phyloP scores from a whole-genome alignment of 495 filamentous ascomycete species.

The Terfezia claveryi region DNA sequence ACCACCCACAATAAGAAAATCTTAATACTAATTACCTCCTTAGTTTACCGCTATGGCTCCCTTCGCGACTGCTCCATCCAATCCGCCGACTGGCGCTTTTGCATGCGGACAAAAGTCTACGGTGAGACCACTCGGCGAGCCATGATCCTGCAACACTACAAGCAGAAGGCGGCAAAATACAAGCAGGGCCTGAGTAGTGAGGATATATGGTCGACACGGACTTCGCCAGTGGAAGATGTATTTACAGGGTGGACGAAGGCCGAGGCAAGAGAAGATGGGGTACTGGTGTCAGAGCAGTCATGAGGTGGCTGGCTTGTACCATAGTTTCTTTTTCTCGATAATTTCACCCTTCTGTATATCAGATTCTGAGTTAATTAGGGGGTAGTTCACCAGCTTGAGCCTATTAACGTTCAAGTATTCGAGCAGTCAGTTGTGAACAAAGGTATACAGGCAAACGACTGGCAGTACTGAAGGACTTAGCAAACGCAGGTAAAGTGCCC shows the following conservation, averaged over 20 bases:
- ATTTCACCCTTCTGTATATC: too few relatives aligned
- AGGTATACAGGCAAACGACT: too few relatives aligned
- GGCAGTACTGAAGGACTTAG: too few relatives aligned
- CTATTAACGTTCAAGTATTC: too few relatives aligned
- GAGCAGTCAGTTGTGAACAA: too few relatives aligned
- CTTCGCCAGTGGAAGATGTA: conserved; percentile 22
- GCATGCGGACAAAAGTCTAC: conserved; percentile 56
- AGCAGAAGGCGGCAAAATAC: conserved; percentile 51
- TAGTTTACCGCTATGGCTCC: conserved; percentile 62
- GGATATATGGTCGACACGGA: conserved; percentile 69
- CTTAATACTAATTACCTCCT: conserved; percentile 10
- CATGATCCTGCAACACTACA: conserved; percentile 47
- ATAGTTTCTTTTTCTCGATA: too few relatives aligned
- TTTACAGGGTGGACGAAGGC: conserved; percentile 2
- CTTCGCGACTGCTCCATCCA: conserved; percentile 52
- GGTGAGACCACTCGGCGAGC: conserved; percentile 17
- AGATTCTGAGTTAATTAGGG: too few relatives aligned
- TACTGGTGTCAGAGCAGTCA: not conserved
- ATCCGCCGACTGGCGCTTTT: conserved; percentile 86
- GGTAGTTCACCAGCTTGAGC: too few relatives aligned
- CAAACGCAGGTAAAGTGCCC: too few relatives aligned
- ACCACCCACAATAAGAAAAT: not conserved
- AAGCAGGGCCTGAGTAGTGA: conserved; percentile 58
- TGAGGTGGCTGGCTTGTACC: not conserved
- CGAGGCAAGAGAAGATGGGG: not conserved